A percentile compares a stretch with the other conserved stretches of the same genome.
Conservation (phyloP, 176 grass and related monocot genomes). For the Aechmea fasciata region DNA sequence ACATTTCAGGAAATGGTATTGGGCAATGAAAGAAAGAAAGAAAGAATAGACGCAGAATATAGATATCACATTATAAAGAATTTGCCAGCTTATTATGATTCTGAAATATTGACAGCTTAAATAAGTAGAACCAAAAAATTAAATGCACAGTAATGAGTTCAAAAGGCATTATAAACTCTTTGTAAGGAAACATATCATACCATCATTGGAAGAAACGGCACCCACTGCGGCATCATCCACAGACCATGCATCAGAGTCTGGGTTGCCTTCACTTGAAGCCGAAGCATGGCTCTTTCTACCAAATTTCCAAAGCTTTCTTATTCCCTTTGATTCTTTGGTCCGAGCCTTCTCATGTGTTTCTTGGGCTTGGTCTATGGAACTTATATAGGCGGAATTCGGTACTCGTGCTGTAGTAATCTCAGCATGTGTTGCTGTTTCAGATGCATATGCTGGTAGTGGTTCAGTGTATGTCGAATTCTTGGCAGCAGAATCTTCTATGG, state of each 20-base stretch:
- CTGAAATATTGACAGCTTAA: not conserved
- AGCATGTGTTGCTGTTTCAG: slow-evolving; percentile 25
- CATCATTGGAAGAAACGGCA: slow-evolving; percentile 38
- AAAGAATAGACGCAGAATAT: not conserved
- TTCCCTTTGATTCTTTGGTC: slow-evolving; percentile 75
- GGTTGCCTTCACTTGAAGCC: slow-evolving; percentile 29
- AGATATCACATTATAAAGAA: not conserved
- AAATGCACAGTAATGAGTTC: not conserved
- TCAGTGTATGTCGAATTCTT: slow-evolving; percentile 10
- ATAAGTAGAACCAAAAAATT: not conserved
- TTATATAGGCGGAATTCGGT: slow-evolving; percentile 16
- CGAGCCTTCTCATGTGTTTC: slow-evolving; percentile 28
- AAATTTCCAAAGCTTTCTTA: slow-evolving; percentile 87
- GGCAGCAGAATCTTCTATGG: slow-evolving; percentile 43
- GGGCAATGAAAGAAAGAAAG: not conserved
- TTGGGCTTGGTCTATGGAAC: slow-evolving; percentile 33
- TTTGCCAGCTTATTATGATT: not conserved
- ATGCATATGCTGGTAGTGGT: slow-evolving; percentile 22
- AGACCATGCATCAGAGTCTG: slow-evolving; percentile 46
- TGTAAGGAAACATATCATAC: slow-evolving; percentile 26
- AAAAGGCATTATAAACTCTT: not conserved
- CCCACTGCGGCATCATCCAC: slow-evolving; percentile 35
- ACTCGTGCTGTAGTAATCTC: slow-evolving; percentile 39
- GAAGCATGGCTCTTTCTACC: slow-evolving; percentile 62
- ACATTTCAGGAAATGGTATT: too few relatives aligned